Conservation (phyloP, 192 early-diverging fungal genomes). For the Kappamyces sp. region DNA sequence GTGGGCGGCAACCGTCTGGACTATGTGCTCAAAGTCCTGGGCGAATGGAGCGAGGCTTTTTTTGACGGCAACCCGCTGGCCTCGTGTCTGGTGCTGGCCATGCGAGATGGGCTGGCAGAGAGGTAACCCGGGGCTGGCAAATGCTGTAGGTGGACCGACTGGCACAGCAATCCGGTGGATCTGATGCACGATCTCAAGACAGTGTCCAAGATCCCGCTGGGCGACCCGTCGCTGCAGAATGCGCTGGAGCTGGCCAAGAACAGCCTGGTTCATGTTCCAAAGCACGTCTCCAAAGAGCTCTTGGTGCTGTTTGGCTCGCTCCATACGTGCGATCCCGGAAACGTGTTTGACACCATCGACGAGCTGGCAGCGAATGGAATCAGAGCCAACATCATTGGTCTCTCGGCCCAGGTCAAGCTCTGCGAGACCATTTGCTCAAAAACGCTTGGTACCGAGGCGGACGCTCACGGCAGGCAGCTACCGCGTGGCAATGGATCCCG, state of each 20-base stretch:
- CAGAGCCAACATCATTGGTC: conserved; percentile 78
- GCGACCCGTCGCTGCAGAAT: conserved; percentile 92
- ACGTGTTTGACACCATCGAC: conserved; percentile 78
- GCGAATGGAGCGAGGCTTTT: conserved; percentile 78
- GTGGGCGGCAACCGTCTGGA: conserved; percentile 77
- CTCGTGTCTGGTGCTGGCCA: conserved; percentile 76
- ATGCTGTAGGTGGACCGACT: conserved; percentile 53
- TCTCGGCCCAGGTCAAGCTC: conserved; percentile 86
- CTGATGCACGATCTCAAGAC: conserved; percentile 74
- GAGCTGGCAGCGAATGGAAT: conserved; percentile 63
- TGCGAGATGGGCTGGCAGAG: conserved; percentile 81
- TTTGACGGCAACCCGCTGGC: conserved; percentile 95
- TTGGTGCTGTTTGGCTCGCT: conserved; percentile 82
- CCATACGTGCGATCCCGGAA: conserved; percentile 89
- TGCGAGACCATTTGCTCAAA: conserved; percentile 65
- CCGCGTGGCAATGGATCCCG: conserved; percentile 76
- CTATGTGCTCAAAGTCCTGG: conserved; percentile 56
- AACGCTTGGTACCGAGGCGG: conserved; percentile 80
- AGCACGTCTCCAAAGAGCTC: conserved; percentile 83
- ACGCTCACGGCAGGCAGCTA: too few relatives aligned
- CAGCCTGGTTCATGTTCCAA: conserved; percentile 44
- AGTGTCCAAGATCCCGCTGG: conserved; percentile 58
- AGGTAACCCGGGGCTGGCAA: conserved; percentile 16
- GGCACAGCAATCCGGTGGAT: conserved; percentile 53
- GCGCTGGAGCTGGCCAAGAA: conserved; percentile 77